phyloP scores from a whole-genome alignment of 2,329 filamentous ascomycete genomes.

The Colletotrichum higginsianum region DNA sequence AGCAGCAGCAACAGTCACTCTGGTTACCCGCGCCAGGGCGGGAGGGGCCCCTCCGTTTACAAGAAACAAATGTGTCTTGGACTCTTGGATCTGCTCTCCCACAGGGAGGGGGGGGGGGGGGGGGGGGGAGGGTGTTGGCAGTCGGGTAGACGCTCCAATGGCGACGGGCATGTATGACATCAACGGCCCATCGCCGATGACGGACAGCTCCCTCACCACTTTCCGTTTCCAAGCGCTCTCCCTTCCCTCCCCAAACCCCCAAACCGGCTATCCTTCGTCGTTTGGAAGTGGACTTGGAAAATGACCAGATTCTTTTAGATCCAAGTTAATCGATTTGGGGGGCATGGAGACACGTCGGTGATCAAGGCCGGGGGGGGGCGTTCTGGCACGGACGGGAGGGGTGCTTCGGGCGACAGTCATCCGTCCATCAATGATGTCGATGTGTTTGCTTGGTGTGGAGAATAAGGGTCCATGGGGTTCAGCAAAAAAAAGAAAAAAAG shows the following conservation, averaged over 20 bases:
- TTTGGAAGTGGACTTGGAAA: neutral
- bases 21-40: neutral
- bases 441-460: conserved; percentile 19
- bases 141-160: conserved; percentile 29
- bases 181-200: conserved; percentile 37
- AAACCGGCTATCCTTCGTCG: neutral
- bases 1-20: too few relatives aligned
- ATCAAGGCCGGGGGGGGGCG: neutral
- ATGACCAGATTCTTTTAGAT: neutral
- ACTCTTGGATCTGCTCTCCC: conserved; percentile 7
- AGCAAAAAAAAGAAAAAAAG: neutral
- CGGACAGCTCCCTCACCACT: neutral
- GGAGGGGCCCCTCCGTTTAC: conserved; percentile 1
- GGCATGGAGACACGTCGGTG: neutral
- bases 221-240: neutral
- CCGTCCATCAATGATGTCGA: conserved; percentile 29
- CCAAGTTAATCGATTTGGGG: neutral
- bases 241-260: neutral
- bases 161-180: conserved; percentile 34
- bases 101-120: too few relatives aligned
- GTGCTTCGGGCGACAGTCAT: conserved; percentile 4
- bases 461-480: conserved; percentile 35
- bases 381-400: neutral
- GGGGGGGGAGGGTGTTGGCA: conserved; percentile 8
- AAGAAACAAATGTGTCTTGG: neutral